Percentiles rank a stretch among this genome's conserved stretches.
phyloP scores from a whole-genome alignment of 345 rosid genomes.

The Eucalyptus regnans region DNA sequence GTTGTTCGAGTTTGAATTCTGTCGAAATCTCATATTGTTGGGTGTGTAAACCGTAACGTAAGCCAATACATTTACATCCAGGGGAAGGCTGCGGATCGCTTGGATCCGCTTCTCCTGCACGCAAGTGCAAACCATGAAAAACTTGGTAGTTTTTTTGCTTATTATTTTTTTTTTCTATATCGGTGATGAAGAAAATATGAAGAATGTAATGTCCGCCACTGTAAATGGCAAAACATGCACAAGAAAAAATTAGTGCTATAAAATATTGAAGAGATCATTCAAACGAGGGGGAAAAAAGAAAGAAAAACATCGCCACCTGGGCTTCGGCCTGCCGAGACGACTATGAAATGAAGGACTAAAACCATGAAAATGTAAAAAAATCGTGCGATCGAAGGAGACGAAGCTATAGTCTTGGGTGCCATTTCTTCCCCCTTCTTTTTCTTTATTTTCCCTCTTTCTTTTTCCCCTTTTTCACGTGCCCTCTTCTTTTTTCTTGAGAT shows the following conservation, averaged over 20 bases:
- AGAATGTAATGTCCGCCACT: background rate
- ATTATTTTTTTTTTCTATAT: background rate
- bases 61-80: background rate
- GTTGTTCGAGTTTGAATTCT: background rate
- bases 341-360: background rate
- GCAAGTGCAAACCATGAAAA: background rate
- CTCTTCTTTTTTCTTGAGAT: background rate
- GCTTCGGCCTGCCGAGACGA: background rate
- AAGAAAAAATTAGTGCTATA: no score
- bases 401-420: background rate
- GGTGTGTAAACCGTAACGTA: background rate
- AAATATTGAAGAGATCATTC: background rate
- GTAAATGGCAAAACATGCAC: background rate
- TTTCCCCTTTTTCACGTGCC: background rate
- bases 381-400: background rate
- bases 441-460: background rate
- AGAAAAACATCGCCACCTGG: background rate
- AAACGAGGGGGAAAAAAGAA: background rate
- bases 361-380: background rate
- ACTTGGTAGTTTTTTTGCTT: background rate
- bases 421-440: background rate
- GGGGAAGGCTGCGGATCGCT: background rate
- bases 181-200: background rate
- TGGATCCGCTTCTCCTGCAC: background rate
- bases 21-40: background rate